Conservation (phyloP, 202 grass and related monocot species). For the Eragrostis tef region DNA sequence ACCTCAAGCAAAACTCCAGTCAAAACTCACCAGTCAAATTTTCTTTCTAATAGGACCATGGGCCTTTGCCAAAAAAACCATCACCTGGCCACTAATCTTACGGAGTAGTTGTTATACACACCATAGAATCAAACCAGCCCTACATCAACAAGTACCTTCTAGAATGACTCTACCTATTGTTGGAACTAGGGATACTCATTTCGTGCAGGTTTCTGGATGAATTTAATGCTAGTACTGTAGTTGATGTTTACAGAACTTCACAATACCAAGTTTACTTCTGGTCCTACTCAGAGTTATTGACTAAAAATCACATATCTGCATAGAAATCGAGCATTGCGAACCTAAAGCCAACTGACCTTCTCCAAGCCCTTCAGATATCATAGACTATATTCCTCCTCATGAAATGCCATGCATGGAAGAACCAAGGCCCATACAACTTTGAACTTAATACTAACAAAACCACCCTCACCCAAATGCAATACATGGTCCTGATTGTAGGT, state of each 20-base stretch:
- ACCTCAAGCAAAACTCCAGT: conserved; percentile 4
- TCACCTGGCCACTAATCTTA: not conserved
- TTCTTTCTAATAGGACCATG: not conserved
- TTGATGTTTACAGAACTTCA: conserved; percentile 38
- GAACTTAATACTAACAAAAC: not conserved
- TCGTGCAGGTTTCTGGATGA: conserved; percentile 34
- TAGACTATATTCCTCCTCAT: not conserved
- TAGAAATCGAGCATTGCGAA: not conserved
- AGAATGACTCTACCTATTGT: conserved; percentile 3
- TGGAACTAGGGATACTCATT: not conserved
- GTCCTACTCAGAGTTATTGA: conserved; percentile 31
- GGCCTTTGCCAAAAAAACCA: conserved; percentile 11
- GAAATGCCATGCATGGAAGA: conserved; percentile 15
- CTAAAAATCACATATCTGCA: conserved; percentile 26
- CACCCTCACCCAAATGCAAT: not conserved
- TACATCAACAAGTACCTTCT: conserved; percentile 17
- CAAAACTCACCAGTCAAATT: not conserved
- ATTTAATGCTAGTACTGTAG: conserved; percentile 38
- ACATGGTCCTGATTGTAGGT: not conserved
- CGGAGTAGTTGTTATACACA: conserved; percentile 32
- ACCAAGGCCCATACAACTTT: conserved; percentile 6
- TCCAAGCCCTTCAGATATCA: not conserved
- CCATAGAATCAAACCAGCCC: conserved; percentile 26
- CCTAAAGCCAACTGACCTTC: not conserved
- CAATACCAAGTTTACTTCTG: conserved; percentile 33